These are phyloP conservation scores for Ambrosiella cleistominuta DNA, from an alignment of 2,329 filamentous ascomycete species.

Conservation along the genomic window DNA sequence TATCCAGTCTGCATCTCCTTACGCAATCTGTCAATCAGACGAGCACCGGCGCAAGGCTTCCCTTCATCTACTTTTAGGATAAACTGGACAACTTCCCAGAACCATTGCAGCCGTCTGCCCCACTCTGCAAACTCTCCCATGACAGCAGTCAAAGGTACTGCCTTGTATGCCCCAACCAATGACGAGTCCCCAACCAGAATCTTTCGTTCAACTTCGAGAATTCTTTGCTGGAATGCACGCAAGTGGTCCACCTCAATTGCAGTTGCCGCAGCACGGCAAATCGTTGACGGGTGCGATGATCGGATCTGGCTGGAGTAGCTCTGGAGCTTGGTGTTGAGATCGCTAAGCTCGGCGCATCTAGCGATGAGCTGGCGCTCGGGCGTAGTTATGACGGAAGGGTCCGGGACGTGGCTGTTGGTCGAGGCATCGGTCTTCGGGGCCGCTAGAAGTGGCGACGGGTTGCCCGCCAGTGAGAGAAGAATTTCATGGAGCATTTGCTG, in stretches of 20 bases:
- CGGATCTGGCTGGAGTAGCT: slow-evolving; percentile 40
- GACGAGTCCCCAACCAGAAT: slow-evolving; percentile 61
- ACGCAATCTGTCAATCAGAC: slow-evolving; percentile 60
- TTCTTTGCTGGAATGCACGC: slow-evolving; percentile 61
- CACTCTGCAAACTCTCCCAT: slow-evolving; percentile 75
- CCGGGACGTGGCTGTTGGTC: slow-evolving; percentile 26
- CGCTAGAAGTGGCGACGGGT: slow-evolving; percentile 67
- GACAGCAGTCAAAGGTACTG: slow-evolving; percentile 75
- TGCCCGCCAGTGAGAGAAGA: slow-evolving; percentile 84
- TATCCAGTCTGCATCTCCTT: slow-evolving; percentile 74
- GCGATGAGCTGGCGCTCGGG: slow-evolving; percentile 69
- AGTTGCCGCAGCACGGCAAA: slow-evolving; percentile 75
- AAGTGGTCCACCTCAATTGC: slow-evolving; percentile 61
- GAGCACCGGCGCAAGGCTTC: slow-evolving; percentile 42
- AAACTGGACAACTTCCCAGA: slow-evolving; percentile 45
- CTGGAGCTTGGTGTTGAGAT: slow-evolving; percentile 57
- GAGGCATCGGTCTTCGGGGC: slow-evolving; percentile 15
- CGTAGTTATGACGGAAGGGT: slow-evolving; percentile 43
- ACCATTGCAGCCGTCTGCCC: slow-evolving; percentile 71
- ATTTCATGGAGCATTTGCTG: slow-evolving; percentile 86
- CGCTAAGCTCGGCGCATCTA: slow-evolving; percentile 59
- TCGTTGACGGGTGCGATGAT: slow-evolving; percentile 25
- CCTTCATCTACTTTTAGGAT: slow-evolving; percentile 11
- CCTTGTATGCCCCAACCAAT: slow-evolving; percentile 79
- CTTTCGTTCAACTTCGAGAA: slow-evolving; percentile 65